Conservation (phyloP, 805 yeast genomes). For the Yarrowia keelungensis region DNA sequence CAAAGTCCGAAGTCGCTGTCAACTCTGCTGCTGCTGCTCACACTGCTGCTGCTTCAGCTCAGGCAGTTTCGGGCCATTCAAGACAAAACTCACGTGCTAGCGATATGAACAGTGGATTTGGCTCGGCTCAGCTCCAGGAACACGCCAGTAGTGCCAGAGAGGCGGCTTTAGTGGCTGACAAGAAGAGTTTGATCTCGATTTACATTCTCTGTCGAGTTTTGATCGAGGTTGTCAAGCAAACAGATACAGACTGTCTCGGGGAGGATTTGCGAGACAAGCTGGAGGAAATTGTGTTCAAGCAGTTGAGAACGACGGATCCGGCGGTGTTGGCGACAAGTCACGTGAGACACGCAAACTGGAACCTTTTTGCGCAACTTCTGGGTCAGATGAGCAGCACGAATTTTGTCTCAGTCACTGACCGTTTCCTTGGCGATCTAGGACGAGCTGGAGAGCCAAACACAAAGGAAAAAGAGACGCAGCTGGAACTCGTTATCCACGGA, state of each 20-base stretch:
- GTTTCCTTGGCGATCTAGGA: slow-evolving; percentile 92
- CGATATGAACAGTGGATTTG: slow-evolving; percentile 18
- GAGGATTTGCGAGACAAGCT: slow-evolving; percentile 80
- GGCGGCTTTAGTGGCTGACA: slow-evolving; percentile 81
- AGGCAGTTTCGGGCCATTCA: slow-evolving; percentile 13
- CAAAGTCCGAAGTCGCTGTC: slow-evolving; percentile 85
- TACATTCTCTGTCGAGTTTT: slow-evolving; percentile 89
- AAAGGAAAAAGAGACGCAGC: slow-evolving; percentile 62
- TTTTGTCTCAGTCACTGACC: slow-evolving; percentile 86
- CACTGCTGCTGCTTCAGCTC: slow-evolving; percentile 51
- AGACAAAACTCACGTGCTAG: slow-evolving; percentile 29
- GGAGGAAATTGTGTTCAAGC: slow-evolving; percentile 93
- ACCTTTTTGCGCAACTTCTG: slow-evolving; percentile 81
- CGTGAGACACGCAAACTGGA: slow-evolving; percentile 92
- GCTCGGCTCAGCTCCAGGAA: slow-evolving; percentile 35
- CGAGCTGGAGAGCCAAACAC: slow-evolving; percentile 66
- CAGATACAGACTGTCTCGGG: slow-evolving; percentile 74
- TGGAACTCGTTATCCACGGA: slow-evolving; percentile 82
- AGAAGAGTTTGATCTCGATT: slow-evolving; percentile 84
- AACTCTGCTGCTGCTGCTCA: slow-evolving; percentile 64
- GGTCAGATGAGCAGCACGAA: slow-evolving; percentile 90
- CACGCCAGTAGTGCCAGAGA: slow-evolving; percentile 47
- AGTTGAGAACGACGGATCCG: slow-evolving; percentile 87
- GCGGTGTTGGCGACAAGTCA: slow-evolving; percentile 65
- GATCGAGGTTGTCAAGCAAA: slow-evolving; percentile 89